A percentile compares a stretch with the other conserved stretches of the same genome.
Evolutionary conservation across 1,284 basidiomycete genomes (phyloP).

Genomic region (Rugosomyces carneus): DNA sequence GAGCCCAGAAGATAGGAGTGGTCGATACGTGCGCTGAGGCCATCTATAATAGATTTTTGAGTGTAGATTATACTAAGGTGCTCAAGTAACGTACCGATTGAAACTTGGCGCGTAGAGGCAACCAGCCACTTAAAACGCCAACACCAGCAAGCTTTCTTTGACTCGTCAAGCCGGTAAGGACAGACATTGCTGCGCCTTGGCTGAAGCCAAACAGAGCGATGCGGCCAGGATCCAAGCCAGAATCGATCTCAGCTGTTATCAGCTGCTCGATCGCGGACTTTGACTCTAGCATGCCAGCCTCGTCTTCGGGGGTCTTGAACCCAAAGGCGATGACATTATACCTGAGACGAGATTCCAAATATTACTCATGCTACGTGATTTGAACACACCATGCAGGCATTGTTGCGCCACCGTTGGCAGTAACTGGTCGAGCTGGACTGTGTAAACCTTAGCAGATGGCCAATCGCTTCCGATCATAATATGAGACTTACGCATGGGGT

Average conservation of each 20-base stretch:
- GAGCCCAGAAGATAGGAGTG: slow-evolving; percentile 82
- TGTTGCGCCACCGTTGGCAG: slow-evolving; percentile 59
- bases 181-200: slow-evolving; percentile 79
- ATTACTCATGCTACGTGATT: background rate
- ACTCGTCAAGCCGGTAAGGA: slow-evolving; percentile 66
- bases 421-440: slow-evolving; percentile 50
- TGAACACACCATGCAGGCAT: slow-evolving; percentile 71
- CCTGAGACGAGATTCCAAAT: slow-evolving; percentile 33
- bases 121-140: slow-evolving; percentile 71
- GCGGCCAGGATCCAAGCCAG: slow-evolving; percentile 59
- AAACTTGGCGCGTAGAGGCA: slow-evolving; percentile 61
- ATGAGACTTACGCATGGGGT: slow-evolving; percentile 59
- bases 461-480: background rate
- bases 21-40: slow-evolving; percentile 47
- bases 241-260: slow-evolving; percentile 69
- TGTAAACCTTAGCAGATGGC: slow-evolving; percentile 3
- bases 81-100: slow-evolving; percentile 43
- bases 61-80: no score
- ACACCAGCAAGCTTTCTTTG: slow-evolving; percentile 71
- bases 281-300: slow-evolving; percentile 66
- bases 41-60: no score
- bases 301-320: slow-evolving; percentile 60
- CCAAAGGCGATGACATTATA: slow-evolving; percentile 75
- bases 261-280: slow-evolving; percentile 61
- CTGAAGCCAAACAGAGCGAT: slow-evolving; percentile 87